Base-by-base conservation (phyloP, 768 basidiomycete species). In the Scleroderma bovista region DNA sequence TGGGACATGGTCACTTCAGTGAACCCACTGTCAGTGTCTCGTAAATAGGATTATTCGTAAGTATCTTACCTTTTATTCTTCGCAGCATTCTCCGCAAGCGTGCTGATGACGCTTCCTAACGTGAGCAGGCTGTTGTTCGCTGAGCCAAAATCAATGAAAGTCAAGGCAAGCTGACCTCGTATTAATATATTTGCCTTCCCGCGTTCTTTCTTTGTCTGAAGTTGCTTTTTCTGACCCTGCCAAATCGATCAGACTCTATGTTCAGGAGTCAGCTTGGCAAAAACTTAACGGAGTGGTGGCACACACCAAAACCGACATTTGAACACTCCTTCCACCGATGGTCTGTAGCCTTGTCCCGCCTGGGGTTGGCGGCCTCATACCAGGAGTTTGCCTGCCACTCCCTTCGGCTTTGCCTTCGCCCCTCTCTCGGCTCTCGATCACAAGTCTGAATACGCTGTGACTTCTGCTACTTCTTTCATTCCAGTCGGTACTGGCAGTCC, bases 401-500 rank as follows among this genome's bases (percentile, higher is more conserved):
- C 68, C 56, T 16, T 61, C 60, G 2, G 56, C 57, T 36, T 61
- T 62, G 26, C 61, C 79, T 12, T 83, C 83, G 0, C 78, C 81
- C 48, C 84, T 71, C 60, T 85, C 88, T 47, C 90, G 73, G 58
- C 88, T 91, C 67, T 96, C 93, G 44, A 95, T 84, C 0, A 98
- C 94, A 24, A 97, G 78, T 26, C 93, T 74, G 66, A 98, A 96
- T 1, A 98, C 89, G 56, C 88, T 90, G 65, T 97, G 95, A 71
- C 91, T 93, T 31, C 95, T 76, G 63, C 90, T 93, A 71, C 90
- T 93, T 51, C 95, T 72, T 59, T 93, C 88, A 63, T 99, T 99
- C 95, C 95, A 99, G 61, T 99, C 95, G n/a, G 96, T 99, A 57
- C 84, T 89, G 1, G 93, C 94, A 3, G 93, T 96, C 52, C 92